Base-by-base conservation (phyloP, 306 rosid genomes). In the cucumber (Cucumis sativus) region DNA sequence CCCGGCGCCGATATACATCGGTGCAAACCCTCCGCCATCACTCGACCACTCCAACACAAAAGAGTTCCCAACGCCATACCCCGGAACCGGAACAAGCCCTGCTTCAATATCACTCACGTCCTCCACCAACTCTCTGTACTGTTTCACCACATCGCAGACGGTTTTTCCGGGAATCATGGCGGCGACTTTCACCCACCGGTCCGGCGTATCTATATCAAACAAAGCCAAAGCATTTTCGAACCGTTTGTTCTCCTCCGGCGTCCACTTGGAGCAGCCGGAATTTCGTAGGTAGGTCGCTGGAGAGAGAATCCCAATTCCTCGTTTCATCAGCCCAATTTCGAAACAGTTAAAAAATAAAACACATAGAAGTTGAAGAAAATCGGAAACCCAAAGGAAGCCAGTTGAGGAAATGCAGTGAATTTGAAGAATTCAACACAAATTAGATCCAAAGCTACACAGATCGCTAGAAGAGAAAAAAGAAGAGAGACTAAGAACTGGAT, bases 381-480 rank as follows among this genome's bases (percentile, higher is more conserved):
- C 73, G 83, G 88, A 82, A 88, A 80, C 83, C 88, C 83, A 85
- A 81, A 86, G 79, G 35, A 73, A 69, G 82, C 78, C 82, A 79
- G 76, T 77, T 41, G 74, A 74, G 83, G 84, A 88, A 90, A 84
- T 84, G 88, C 81, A 83, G 83, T 70, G 81, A 80, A 78, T 82
- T 76, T 69, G 57, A 79, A 61, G 75, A 81, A 70, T 63, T 80
- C 70, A 81, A 65, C 85, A 49, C 58, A 74, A 80, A 80, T 8
- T 18, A 69, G 40, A 23, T 45, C 56, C 12, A 45, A 70, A 70
- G 8, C 75, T 45, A 21, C 33, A 47, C 39, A 25, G 60, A 71
- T 49, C 76, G 76, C 10, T 3, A 17, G 16, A 65, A 17, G 8
- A 4, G 72, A 37, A 65, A 39, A 49, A 37, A 65, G 18, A 33